These are phyloP conservation scores for Claviceps paspali DNA, from an alignment of 2,329 filamentous ascomycete genomes.

Conservation along the genomic window DNA sequence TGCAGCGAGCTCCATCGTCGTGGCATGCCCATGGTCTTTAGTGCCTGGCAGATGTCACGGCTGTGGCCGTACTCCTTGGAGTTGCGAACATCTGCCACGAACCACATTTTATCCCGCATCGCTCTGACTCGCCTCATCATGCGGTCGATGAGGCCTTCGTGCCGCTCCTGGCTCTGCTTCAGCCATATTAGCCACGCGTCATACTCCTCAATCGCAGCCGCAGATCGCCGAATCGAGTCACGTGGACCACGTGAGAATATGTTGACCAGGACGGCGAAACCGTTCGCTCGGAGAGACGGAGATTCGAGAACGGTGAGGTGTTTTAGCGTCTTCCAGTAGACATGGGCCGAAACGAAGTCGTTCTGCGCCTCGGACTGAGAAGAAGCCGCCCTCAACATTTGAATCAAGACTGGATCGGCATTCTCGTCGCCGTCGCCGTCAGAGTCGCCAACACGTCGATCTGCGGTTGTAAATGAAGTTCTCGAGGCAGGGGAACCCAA, in stretches of 20 bases:
- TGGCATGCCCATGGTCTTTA: constrained; percentile 76
- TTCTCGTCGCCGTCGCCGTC: constrained; percentile 15
- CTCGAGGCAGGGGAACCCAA: constrained; percentile 6
- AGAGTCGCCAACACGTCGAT: background rate
- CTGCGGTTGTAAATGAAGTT: background rate
- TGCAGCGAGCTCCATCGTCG: constrained; percentile 39
- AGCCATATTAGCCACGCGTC: constrained; percentile 73
- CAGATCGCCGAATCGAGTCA: constrained; percentile 53
- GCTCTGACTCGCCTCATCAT: constrained; percentile 61
- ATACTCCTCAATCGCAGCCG: constrained; percentile 60
- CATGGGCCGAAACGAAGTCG: constrained; percentile 70
- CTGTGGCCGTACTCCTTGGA: constrained; percentile 81
- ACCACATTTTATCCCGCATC: constrained; percentile 96
- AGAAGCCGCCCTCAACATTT: constrained; percentile 64
- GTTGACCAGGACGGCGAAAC: constrained; percentile 56
- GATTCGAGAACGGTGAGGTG: constrained; percentile 51
- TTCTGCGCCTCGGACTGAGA: constrained; percentile 62
- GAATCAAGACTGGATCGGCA: constrained; percentile 42
- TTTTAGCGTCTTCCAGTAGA: constrained; percentile 72
- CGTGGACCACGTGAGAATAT: constrained; percentile 59
- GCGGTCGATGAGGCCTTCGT: constrained; percentile 57
- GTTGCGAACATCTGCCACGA: constrained; percentile 82
- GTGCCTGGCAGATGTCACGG: constrained; percentile 67
- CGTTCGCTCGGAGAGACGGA: constrained; percentile 46
- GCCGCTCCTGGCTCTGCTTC: constrained; percentile 65